Evolutionary conservation across 2,329 filamentous ascomycete species (phyloP), one percentile per base, ranked within the genome.

Genomic region (Mollisiaceae sp.): DNA sequence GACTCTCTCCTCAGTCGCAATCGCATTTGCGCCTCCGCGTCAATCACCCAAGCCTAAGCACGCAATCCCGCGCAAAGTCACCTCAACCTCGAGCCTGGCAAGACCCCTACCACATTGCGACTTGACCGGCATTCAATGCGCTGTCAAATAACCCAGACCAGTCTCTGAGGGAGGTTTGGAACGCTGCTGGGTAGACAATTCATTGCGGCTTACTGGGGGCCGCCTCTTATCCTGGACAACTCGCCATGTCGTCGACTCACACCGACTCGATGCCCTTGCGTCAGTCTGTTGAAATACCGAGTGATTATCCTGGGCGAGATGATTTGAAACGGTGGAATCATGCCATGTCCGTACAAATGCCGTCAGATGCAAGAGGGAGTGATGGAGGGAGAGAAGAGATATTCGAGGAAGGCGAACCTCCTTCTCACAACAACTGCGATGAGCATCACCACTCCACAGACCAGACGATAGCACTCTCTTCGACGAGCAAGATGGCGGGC

Each of bases 401-500:
- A 18, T 45, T 41, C 15, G 62, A 60, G 36, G 65, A 39, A 14
- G 68, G 68, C 45, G 67, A 72, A 15, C 71, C 70, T 9, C 69
- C 69, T 9, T 71, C 67, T 56, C 70, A 72, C 15, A 69, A 74
- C 18, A 73, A 72, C 57, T 74, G 74, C 55, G 67, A 65, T 52
- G 67, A 65, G 38, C 62, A 71, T 20, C 68, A 73, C 47, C 64
- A 70, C 47, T 50, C 58, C 9, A 43, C 62, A 4, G 72, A 73
- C 56, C 59, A 70, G 11, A 69, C 66, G 1, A 74, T 75, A 4
- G 64, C 71, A 8, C 65, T 75, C 4, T 70, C 73, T 6, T 73
- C 73, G 2, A 71, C 71, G 0, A 72, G 66, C 59, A 74, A 73
- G 64, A 39, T 72, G 20, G 75, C 74, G 4, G 74, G 72, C 14